Base-by-base conservation (phyloP, 768 basidiomycete species). In the Suillus tomentosus region DNA sequence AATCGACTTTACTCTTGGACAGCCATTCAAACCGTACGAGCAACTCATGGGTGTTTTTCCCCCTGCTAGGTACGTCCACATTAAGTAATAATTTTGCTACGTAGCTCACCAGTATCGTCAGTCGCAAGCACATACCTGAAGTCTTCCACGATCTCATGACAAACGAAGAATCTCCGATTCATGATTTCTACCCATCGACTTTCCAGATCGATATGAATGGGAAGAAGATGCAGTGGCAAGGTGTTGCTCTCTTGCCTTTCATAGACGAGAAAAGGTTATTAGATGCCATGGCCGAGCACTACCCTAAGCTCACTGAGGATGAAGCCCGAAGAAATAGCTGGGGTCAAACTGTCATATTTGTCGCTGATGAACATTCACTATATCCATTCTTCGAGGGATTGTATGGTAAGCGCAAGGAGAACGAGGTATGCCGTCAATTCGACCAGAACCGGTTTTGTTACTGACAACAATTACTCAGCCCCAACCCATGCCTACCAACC, bases 121-220 rank as follows among this genome's bases (percentile, higher is more conserved):
- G 96, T 78, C 92, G 90, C 70, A 80, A 87, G 65, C 95, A 97
- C 74, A 94, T 99, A 56, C 97, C 97, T 2, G 74, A 82, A 36
- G 82, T 86, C 0, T 95, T 98, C 81, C 96, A 97, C 39, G 72
- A 80, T 5, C 84, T 99, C 45, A 99, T 99, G 97, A 85, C 81
- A 5, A 86, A 92, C 3, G 84, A 89, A 56, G 85, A 90, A 39
- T 98, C 96, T 0, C 94, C 95, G 11, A 98, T 99, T 76, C 86
- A 94, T 65, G 96, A 99, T 72, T 99, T 98, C 79, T 99, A 99
- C 77, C 96, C 96, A 0, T 67, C 82, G 0, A 86, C 90, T 17
- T 99, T 99, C 75, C 87, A 96, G 69, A 90, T 99, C 71, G 97
- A 99, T 76, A 99, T 99, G 97, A 99, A 99, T 72, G 97, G 97